A percentile compares a stretch with the other conserved stretches of the same genome.
Evolutionary conservation across 2,329 filamentous ascomycete species (phyloP).

Genomic region (Aspergillus ustus): DNA sequence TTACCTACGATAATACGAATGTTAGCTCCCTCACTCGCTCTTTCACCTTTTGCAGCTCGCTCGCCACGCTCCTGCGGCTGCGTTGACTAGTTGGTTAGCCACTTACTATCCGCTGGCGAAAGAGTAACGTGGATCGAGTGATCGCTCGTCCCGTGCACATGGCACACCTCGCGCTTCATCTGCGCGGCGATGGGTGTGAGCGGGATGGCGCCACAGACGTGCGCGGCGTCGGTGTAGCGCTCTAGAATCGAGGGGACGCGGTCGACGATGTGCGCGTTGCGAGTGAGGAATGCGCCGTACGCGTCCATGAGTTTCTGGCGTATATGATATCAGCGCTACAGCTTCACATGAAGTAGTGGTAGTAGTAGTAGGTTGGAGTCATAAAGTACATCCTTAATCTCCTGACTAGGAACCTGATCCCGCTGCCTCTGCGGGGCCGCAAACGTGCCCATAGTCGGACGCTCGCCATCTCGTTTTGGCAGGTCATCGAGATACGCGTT

Average conservation of each 20-base stretch:
- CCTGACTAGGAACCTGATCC: constrained; percentile 28
- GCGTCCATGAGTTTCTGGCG: constrained; percentile 30
- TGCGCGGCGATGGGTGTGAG: constrained; percentile 22
- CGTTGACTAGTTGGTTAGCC: neutral
- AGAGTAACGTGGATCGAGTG: constrained; percentile 77
- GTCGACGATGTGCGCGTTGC: constrained; percentile 36
- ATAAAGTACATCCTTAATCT: constrained; percentile 28
- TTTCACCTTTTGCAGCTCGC: no score
- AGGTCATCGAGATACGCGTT: constrained; percentile 16
- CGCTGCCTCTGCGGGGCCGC: constrained; percentile 37
- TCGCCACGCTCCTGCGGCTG: neutral
- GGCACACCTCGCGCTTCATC: constrained; percentile 73
- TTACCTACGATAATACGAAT: constrained; percentile 41
- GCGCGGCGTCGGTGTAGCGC: constrained; percentile 31
- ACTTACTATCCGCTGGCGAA: constrained; percentile 72
- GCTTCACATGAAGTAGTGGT: no score
- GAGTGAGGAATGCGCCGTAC: constrained; percentile 29
- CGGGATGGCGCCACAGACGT: constrained; percentile 30
- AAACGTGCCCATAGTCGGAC: constrained; percentile 34
- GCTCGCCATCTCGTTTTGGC: constrained; percentile 14
- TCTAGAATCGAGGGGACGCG: constrained; percentile 32
- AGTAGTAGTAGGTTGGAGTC: no score
- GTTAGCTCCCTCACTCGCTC: neutral
- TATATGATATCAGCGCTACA: neutral
- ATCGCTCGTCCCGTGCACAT: constrained; percentile 73